phyloP scores from a whole-genome alignment of 176 grass and related monocot species.

The Eremochloa ophiuroides region DNA sequence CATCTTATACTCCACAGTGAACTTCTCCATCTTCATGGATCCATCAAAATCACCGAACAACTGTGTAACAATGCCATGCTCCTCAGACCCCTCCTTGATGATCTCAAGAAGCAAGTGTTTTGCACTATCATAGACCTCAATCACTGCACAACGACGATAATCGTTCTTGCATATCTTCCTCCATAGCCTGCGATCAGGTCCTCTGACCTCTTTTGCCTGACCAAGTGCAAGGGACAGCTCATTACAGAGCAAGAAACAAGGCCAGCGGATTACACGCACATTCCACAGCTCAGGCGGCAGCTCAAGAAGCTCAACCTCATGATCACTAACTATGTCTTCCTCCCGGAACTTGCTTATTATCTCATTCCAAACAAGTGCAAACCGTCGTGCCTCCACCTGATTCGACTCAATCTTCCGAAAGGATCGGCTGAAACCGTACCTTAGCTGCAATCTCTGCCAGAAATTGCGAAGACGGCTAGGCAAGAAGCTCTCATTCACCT shows the following conservation, averaged over 20 bases:
- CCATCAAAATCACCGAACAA: conserved; percentile 71
- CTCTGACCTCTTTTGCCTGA: conserved; percentile 64
- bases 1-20: conserved; percentile 81
- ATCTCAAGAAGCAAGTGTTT: conserved; percentile 72
- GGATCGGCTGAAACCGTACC: conserved; percentile 79
- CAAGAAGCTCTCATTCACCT: conserved; percentile 54
- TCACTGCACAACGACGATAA: conserved; percentile 76
- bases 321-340: conserved; percentile 89
- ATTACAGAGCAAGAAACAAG: conserved; percentile 89
- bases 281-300: conserved; percentile 77
- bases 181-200: conserved; percentile 71
- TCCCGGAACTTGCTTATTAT: conserved; percentile 86
- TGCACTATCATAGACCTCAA: conserved; percentile 88
- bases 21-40: conserved; percentile 56
- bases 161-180: conserved; percentile 89
- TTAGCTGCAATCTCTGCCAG: conserved; percentile 74
- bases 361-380: conserved; percentile 94
- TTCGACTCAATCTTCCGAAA: conserved; percentile 89
- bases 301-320: conserved; percentile 75
- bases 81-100: conserved; percentile 62
- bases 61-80: conserved; percentile 56
- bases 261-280: conserved; percentile 90
- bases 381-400: conserved; percentile 64
- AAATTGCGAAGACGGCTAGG: conserved; percentile 60
- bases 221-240: conserved; percentile 81